Conservation (phyloP, 108 stramenopile genomes). For the Schizochytrium sp. region DNA sequence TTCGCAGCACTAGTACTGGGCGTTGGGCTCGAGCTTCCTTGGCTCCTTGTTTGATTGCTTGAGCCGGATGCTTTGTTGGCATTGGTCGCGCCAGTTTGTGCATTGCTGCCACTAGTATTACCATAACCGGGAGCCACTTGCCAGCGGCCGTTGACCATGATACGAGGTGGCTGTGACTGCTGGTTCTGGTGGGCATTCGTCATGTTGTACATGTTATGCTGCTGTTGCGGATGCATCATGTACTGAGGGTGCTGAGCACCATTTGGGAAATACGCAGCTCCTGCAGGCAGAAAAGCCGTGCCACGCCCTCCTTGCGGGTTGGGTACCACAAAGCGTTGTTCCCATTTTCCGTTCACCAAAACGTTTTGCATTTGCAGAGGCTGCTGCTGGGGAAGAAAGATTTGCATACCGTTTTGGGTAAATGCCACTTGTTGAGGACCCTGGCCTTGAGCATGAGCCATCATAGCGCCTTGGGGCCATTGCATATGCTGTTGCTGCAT, state of each 20-base stretch:
- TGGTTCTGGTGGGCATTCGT: not conserved
- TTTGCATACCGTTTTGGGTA: conserved; percentile 40
- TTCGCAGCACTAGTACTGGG: not conserved
- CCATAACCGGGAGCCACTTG: not conserved
- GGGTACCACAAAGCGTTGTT: not conserved
- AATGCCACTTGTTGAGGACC: conserved; percentile 1
- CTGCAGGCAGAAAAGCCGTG: not conserved
- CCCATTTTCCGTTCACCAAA: conserved; percentile 15
- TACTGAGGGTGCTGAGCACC: conserved; percentile 11
- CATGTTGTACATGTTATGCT: conserved; percentile 1
- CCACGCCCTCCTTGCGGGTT: not conserved
- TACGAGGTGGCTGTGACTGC: not conserved
- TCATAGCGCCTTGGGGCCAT: not conserved
- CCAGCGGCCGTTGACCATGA: conserved; percentile 24
- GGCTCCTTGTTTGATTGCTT: too few relatives aligned
- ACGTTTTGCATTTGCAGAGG: not conserved
- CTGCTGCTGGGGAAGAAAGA: conserved; percentile 20
- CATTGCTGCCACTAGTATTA: not conserved
- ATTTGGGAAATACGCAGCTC: not conserved
- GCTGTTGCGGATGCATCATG: not conserved
- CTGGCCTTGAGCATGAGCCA: not conserved
- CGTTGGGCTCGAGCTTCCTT: not conserved
- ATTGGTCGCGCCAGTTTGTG: not conserved
- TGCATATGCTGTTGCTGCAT: not conserved
- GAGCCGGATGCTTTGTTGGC: not conserved